phyloP scores from a whole-genome alignment of 352 stramenopile genomes.

The Globisporangium radiosum region DNA sequence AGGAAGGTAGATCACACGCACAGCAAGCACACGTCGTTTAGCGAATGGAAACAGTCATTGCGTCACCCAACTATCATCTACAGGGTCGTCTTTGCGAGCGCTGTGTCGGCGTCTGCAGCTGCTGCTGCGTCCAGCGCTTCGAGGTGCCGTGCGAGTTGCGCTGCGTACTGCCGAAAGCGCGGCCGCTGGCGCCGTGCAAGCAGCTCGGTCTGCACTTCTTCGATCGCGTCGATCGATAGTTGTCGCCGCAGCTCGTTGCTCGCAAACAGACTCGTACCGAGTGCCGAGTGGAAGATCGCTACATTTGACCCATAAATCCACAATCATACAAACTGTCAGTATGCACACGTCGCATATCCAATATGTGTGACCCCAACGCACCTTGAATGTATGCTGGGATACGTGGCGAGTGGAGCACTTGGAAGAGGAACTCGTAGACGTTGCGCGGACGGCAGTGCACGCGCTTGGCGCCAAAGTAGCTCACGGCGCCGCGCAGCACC shows the following conservation, averaged over 20 bases:
- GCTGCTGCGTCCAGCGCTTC: conserved; percentile 1
- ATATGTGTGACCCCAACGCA: not conserved
- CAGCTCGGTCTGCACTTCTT: conserved; percentile 30
- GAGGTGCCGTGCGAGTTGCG: conserved; percentile 17
- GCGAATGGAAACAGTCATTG: too few species aligned
- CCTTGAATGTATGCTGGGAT: conserved; percentile 36
- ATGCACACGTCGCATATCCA: not conserved
- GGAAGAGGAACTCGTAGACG: conserved; percentile 67
- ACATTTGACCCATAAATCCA: not conserved
- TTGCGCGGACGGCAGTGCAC: conserved; percentile 42
- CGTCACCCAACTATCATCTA: too few species aligned
- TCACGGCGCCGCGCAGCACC: conserved; percentile 38
- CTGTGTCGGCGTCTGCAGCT: not conserved
- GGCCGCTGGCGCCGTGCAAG: conserved; percentile 33
- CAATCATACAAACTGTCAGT: not conserved
- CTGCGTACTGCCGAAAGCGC: conserved; percentile 53
- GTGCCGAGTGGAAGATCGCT: conserved; percentile 30
- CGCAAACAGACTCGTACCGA: conserved; percentile 10
- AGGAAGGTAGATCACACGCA: too few species aligned
- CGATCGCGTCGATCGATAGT: conserved; percentile 14
- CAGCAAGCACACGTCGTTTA: too few species aligned
- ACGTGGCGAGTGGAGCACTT: conserved; percentile 59
- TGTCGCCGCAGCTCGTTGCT: conserved; percentile 6
- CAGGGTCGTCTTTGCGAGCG: not conserved
- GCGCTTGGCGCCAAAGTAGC: conserved; percentile 41